Evolutionary conservation across 306 rosid species (phyloP), one percentile per base, ranked within the genome.

Genomic region (Vigna reflexopilosa): DNA sequence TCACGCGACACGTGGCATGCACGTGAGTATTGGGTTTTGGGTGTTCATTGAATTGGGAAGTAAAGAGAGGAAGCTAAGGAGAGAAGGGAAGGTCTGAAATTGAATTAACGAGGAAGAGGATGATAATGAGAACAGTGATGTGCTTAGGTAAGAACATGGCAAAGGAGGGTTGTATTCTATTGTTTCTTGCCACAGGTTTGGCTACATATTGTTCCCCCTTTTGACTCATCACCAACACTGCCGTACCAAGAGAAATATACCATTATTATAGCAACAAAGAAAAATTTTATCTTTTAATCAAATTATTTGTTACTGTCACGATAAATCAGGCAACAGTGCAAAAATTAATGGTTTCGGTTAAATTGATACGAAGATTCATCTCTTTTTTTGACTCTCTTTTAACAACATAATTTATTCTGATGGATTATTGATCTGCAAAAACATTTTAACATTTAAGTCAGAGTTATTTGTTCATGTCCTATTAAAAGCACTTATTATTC

Each of bases 1-100:
- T 82, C 75, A 78, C 19, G 24, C 50, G 82, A 75, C 94, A 86
- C 90, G 91, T 89, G 91, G 62, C 78, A 69, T 24, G 83, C 89
- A 86, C 85, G 72, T 85, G 91, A 86, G 62, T 13, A 26, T 73
- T 38, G 73, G 58, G 6, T 49, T 58, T 72, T 63, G 66, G 82
- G 71, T 32, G 83, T 79, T 70, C 86, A 72, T 62, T 79, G 83
- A 62, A 85, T 79, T 40, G 78, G 54, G 59, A 30, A 75, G 67
- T 30, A 69, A 17, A 28, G 28, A 3, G 16, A 30, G 14, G 59
- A n/a, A 19, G 28, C 3, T 4, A 19, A 45, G 36, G 11, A 19
- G 28, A 9, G 14, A 20, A 47, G 38, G 11, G 52, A 50, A 34
- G 7, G 74, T 48, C 24, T 75, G 79, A 52, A 51, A 59, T 24